Evolutionary conservation across 2,329 filamentous ascomycete genomes (phyloP), one percentile per base, ranked within the genome.

Genomic region (Colletotrichum tropicale): DNA sequence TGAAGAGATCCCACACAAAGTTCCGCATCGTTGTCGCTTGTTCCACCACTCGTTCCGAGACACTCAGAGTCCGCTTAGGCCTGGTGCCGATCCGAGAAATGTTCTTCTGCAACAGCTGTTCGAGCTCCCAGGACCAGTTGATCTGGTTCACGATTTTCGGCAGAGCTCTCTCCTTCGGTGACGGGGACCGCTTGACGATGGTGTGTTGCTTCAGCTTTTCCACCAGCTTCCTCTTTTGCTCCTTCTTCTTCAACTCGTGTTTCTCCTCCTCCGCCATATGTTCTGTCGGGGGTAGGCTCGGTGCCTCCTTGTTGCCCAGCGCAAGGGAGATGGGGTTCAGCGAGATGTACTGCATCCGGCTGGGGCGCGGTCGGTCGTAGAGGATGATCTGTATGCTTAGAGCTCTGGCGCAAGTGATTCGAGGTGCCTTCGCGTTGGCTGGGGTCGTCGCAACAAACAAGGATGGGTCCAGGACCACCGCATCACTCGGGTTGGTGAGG

Each of bases 331-430:
- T 98, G 0, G 97, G 96, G 32, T 92, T 91, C 24, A 98, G 88
- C 1, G 97, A 99, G 79, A 98, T 94, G 84, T 98, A 99, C 84
- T 99, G 96, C 97, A 99, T 98, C 71, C 93, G 91, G 36, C 90
- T 92, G 0, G 97, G 96, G 72, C 94, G 91, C 1, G 97, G 97
- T 62, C 96, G 90, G 80, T 98, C 93, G 84, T 98, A 99, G 73
- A 98, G 89, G 74, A 98, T 94, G 60, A 98, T 91, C 82, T 99
- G 97, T 61, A 98, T 91, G 61, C 93, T 95, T 24, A 94, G 89
- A 7, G 92, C 92, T 77, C 91, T 90, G 64, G 93, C 89, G 74
- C 94, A 98, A 72, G 91, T 92, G 75, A 99, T 93, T 48, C 89
- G 90, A 3, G 96, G 96, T n/a, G 92, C 87, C 76, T 81, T 88